Base-by-base conservation (phyloP, 441 rosid species). In the Kokia cookei region DNA sequence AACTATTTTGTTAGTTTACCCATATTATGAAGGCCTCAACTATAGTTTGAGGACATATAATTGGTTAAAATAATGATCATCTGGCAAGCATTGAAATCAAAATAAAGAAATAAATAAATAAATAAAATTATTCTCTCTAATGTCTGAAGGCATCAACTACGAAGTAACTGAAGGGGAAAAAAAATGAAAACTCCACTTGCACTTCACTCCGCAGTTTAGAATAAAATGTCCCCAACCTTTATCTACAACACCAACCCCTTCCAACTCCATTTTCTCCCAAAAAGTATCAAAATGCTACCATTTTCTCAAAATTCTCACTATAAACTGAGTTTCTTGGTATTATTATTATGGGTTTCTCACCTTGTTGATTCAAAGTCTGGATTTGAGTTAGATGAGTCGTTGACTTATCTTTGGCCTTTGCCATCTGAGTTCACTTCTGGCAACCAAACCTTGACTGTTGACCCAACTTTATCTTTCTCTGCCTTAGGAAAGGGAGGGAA, bases 321-420 rank as follows among this genome's bases (percentile, higher is more conserved):
- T 42, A 73, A 51, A 53, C 22, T 42, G 17, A 40, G 27, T 17
- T 29, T 70, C 37, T 61, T 61, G 29, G 19, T 70, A 15, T 43
- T 42, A 3, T 26, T 63, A 7, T 27, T 22, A 15, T 81, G 76
- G 7, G 26, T 76, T 67, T 74, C 62, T 29, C 76, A 17, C 42
- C 64, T 63, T 75, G 27, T 55, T 2, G 72, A 74, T 65, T 47
- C 63, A 1, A 67, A 70, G 53, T 53, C 75, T 9, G 69, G 76
- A 22, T 73, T 72, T 15, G 80, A 74, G 37, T 22, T 65, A 10
- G 74, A 72, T 11, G 83, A 77, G 43, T 74, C 86, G 14, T 88
- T 82, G 78, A 74, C 97, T 22, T 90, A 86, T 72, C 19, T 96
- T 63, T 96, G 97, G 99, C 99, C 98, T 14, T 83, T 96, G n/a